A percentile compares a stretch with the other conserved stretches of the same genome.
Conservation (phyloP, 306 rosid species). For the Acacia melanoxylon region DNA sequence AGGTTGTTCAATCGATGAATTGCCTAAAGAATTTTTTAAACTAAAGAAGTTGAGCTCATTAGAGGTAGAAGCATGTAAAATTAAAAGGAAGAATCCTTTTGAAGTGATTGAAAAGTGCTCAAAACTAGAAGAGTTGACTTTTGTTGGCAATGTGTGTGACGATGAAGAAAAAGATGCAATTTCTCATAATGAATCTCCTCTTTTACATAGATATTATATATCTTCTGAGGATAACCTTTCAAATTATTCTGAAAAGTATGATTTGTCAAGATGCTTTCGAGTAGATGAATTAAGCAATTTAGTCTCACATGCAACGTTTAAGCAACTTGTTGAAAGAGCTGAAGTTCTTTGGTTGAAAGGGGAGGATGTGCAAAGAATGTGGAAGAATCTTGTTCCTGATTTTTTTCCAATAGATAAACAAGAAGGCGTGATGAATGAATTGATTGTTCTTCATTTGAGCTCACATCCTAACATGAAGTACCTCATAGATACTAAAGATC, state of each 20-base stretch:
- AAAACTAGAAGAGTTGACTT: conserved; percentile 24
- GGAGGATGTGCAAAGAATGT: neutral
- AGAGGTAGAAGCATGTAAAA: neutral
- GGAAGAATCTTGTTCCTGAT: conserved; percentile 27
- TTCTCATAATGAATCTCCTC: neutral
- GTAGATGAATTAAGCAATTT: neutral
- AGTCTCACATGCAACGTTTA: neutral
- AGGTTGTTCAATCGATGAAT: too few relatives aligned
- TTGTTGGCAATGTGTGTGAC: neutral
- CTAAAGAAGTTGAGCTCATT: too few relatives aligned
- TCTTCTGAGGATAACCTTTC: neutral
- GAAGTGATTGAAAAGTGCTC: conserved; percentile 24
- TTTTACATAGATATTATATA: conserved; percentile 22
- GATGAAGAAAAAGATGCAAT: neutral
- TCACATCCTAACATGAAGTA: neutral
- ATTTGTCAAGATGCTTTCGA: neutral
- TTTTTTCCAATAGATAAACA: neutral
- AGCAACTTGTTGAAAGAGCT: neutral
- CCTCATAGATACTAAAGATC: neutral
- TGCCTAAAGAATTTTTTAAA: too few relatives aligned
- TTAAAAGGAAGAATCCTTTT: conserved; percentile 3
- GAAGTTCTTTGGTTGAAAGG: neutral
- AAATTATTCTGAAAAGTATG: neutral
- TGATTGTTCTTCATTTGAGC: neutral
- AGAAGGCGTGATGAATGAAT: conserved; percentile 2